Evolutionary conservation across 2,329 filamentous ascomycete genomes (phyloP).

Genomic region (Furcasterigmium furcatum): DNA sequence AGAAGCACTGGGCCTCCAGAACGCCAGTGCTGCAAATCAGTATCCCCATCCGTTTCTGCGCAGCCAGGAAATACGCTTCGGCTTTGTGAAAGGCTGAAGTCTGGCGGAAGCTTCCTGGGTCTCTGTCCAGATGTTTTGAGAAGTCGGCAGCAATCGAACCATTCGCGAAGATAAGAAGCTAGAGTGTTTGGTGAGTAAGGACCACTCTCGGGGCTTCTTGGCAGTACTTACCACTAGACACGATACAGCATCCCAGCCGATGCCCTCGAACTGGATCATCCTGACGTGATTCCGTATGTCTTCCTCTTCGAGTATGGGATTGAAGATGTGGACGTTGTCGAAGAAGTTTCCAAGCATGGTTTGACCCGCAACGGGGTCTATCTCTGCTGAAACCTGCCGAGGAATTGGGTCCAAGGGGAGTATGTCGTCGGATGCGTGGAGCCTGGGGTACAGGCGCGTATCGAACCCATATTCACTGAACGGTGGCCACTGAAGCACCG

Average conservation of each 20-base stretch:
- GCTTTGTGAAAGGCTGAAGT: too few species aligned
- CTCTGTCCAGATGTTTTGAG: too few species aligned
- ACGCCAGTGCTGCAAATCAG: conserved; percentile 7
- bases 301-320: background rate
- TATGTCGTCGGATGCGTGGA: background rate
- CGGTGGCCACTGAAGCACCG: background rate
- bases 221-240: conserved; percentile 6
- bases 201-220: background rate
- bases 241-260: conserved; percentile 8
- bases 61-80: background rate
- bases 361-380: background rate
- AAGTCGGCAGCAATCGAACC: too few species aligned
- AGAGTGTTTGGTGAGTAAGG: background rate
- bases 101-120: too few species aligned
- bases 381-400: background rate
- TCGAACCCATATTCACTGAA: too few species aligned
- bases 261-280: conserved; percentile 1
- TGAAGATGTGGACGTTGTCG: background rate
- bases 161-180: too few species aligned
- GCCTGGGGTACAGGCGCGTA: too few species aligned
- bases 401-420: background rate
- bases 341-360: background rate
- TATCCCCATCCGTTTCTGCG: conserved; percentile 9
- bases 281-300: background rate
- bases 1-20: conserved; percentile 7